Evolutionary conservation across 371 early-diverging fungal genomes (phyloP), one percentile per base, ranked within the genome.

Genomic region (Lichtheimia hyalospora): DNA sequence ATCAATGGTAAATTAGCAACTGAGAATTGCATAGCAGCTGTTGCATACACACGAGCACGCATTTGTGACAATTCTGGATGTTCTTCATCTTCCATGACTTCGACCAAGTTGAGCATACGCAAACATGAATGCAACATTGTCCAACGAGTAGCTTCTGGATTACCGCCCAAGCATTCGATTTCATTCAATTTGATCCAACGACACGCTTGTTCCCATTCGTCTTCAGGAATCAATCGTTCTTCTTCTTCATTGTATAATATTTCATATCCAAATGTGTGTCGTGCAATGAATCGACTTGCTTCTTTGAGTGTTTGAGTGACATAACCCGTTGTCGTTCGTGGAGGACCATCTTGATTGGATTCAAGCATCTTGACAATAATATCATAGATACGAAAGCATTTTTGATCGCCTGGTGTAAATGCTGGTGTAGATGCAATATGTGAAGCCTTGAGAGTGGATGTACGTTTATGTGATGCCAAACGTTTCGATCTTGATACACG

Each of bases 181-280:
- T 79, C 79, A 63, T 71, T 74, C 25, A 79, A 52, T 41, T 75
- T 71, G 52, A 79, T 64, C 79, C 79, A 79, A 15, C 58, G 63
- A 23, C 64, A 71, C 1, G 65, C 74, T 25, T 61, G 69, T n/a
- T 48, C 60, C 74, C 68, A 73, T 56, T 73, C 73, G 28, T 74
- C 66, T 52, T 71, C 65, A 15, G n/a, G 57, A n/a, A 27, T 58
- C 10, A 59, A 50, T 54, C 20, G 61, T 14, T 52, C 39, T 12
- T 68, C 63, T 41, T 61, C 49, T n/a, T 54, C 62, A 12, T 46
- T 46, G 24, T 68, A 71, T 10, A 68, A 50, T 15, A 79, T 62
- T 8, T 79, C 76, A 16, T 74, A 72, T 16, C 74, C 76, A 18
- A 75, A 57, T 0, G 44, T 34, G 57, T 73, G 79, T 13, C 74